These are phyloP conservation scores for Tolypocladium nubicola DNA, from an alignment of 2,329 filamentous ascomycete species.

Conservation along the genomic window DNA sequence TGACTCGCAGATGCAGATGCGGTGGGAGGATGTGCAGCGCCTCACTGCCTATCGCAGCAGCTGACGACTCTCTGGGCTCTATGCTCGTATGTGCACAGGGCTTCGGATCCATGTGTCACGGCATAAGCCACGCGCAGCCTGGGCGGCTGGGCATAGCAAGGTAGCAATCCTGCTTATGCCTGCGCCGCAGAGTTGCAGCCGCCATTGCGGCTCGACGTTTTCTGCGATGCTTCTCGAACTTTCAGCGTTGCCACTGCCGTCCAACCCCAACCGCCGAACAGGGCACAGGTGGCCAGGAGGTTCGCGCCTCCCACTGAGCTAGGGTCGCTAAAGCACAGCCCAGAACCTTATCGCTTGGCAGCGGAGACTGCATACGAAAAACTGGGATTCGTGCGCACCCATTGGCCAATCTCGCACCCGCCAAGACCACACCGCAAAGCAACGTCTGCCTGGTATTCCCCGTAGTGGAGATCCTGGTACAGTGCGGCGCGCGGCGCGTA, in stretches of 20 bases:
- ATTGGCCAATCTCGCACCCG: background rate
- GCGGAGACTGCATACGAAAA: background rate
- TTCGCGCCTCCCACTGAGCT: background rate
- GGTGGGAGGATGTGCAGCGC: too few relatives aligned
- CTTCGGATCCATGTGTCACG: too few relatives aligned
- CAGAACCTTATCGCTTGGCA: conserved; percentile 4
- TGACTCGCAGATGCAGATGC: too few relatives aligned
- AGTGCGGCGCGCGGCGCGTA: background rate
- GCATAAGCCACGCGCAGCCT: too few relatives aligned
- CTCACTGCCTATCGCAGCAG: too few relatives aligned
- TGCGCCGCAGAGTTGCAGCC: too few relatives aligned
- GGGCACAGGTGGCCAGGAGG: background rate
- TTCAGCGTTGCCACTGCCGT: background rate
- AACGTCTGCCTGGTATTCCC: background rate
- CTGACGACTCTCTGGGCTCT: too few relatives aligned
- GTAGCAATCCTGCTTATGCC: too few relatives aligned
- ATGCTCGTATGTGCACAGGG: too few relatives aligned
- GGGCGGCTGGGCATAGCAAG: too few relatives aligned
- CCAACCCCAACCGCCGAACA: too few relatives aligned
- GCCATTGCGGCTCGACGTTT: background rate
- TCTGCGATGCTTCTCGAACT: background rate
- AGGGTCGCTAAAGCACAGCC: background rate
- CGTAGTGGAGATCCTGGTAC: background rate
- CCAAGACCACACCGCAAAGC: background rate
- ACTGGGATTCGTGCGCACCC: background rate